Base-by-base conservation (phyloP, 208 protist species). In the Endotrypanum monterogeii region DNA sequence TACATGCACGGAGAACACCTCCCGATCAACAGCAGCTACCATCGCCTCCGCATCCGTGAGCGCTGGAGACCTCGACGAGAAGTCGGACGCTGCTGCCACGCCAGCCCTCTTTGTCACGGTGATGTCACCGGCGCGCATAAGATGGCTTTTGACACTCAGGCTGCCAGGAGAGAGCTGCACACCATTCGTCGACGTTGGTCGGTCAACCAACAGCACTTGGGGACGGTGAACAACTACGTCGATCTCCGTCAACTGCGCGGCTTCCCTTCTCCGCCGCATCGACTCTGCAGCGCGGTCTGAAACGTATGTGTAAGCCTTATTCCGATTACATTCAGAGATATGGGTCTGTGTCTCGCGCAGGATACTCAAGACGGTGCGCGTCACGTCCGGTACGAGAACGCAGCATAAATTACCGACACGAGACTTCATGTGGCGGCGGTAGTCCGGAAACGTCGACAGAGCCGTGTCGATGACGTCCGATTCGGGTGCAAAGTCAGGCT, bases 291-390 rank as follows among this genome's bases (percentile, higher is more conserved):
- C 84, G 25, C 74, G 83, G 62, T 89, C 83, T 12, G 79, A 82
- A 20, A 96, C 80, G 79, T 92, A 94, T 57, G 86, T 80, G 67
- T 88, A 90, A 11, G 88, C 92, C 71, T 90, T 91, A 67, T 83
- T 74, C 39, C 83, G 82, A 79, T 96, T 94, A 55, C 79, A 71
- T 35, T 88, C 85, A 5, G 86, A 89, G n/a, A 96, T 82, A 71
- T 90, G 67, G 30, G 78, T 71, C 75, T 84, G 69, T 54, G 90
- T 78, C 67, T 94, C 89, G 23, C 74, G 61, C 32, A 88, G 50
- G 20, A 81, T 52, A 12, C 73, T 70, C 35, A 85, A 16, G 25
- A 93, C 57, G n/a, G 80, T 75, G 57, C 75, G 88, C 44, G 83
- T 84, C 37, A 93, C 78, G 35, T 94, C 86, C 6, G 92, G 92